These are phyloP conservation scores for Aspergillus awamori DNA, from an alignment of 2,329 filamentous ascomycete species.

Conservation along the genomic window DNA sequence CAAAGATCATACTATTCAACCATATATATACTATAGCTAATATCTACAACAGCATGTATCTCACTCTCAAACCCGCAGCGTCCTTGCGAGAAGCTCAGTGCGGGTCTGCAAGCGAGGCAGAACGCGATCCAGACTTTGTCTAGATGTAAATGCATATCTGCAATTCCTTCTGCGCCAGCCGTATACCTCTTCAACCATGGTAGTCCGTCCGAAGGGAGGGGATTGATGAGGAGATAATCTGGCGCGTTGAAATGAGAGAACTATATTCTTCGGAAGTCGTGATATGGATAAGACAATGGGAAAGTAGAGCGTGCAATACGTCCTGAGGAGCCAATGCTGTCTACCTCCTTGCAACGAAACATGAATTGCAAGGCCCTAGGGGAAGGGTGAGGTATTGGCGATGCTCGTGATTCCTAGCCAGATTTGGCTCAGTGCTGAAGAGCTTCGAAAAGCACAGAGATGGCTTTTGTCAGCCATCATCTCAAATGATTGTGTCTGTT, in stretches of 20 bases:
- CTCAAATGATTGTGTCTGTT: neutral
- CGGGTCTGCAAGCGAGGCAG: conserved; percentile 48
- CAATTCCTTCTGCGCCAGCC: conserved; percentile 79
- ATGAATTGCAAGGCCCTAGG: too few species aligned
- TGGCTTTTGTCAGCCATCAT: too few species aligned
- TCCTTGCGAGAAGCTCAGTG: conserved; percentile 38
- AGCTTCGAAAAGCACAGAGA: too few species aligned
- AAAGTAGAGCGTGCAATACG: too few species aligned
- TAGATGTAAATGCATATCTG: conserved; percentile 22
- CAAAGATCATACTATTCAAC: neutral
- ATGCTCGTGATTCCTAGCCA: too few species aligned
- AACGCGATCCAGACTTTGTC: conserved; percentile 25
- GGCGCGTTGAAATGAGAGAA: conserved; percentile 54
- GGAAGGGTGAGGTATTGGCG: too few species aligned
- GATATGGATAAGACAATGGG: too few species aligned
- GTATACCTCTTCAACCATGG: conserved; percentile 86
- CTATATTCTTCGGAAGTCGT: too few species aligned
- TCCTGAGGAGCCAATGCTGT: too few species aligned
- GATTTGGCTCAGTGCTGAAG: too few species aligned
- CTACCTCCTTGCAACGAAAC: too few species aligned
- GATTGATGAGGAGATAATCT: conserved; percentile 79
- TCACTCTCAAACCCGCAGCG: conserved; percentile 47
- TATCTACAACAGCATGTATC: conserved; percentile 32
- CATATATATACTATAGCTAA: neutral
- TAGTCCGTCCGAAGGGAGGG: conserved; percentile 31